Conservation (phyloP, 1,284 basidiomycete genomes). For the Ustilago trichophora region DNA sequence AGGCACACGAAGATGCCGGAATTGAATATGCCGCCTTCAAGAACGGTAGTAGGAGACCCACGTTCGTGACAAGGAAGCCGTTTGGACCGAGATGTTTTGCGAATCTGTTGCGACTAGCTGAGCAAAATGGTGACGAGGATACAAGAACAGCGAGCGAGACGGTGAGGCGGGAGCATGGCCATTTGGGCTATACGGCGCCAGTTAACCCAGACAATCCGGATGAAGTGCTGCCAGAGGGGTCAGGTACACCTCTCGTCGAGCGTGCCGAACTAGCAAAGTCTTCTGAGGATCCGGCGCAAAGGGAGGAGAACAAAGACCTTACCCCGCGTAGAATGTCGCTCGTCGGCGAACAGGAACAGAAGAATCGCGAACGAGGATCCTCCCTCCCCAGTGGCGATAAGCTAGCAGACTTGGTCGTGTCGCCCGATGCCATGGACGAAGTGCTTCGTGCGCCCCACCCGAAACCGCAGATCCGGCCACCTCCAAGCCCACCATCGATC, state of each 20-base stretch:
- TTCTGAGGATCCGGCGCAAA: not conserved
- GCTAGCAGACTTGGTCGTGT: constrained; percentile 33
- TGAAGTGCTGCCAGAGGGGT: constrained; percentile 2
- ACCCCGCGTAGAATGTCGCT: constrained; percentile 10
- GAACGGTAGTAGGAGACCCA: constrained; percentile 36
- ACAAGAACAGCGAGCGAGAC: constrained; percentile 10
- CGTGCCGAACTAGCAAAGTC: not conserved
- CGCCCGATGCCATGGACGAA: constrained; percentile 32
- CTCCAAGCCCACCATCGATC: not conserved
- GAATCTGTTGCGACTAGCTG: constrained; percentile 32
- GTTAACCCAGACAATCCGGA: constrained; percentile 11
- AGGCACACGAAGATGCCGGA: constrained; percentile 48
- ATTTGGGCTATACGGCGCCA: constrained; percentile 34
- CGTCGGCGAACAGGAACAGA: constrained; percentile 11
- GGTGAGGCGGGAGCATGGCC: constrained; percentile 18
- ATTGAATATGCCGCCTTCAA: constrained; percentile 41
- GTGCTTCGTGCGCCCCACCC: constrained; percentile 38
- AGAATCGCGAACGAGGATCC: constrained; percentile 7
- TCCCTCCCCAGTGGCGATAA: constrained; percentile 14
- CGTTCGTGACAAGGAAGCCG: constrained; percentile 51
- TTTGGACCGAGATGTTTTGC: constrained; percentile 50
- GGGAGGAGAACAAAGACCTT: constrained; percentile 6
- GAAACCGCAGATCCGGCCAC: constrained; percentile 18
- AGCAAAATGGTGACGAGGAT: constrained; percentile 25
- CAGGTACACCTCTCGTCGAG: constrained; percentile 7